Evolutionary conservation across 805 yeast genomes (phyloP).

Genomic region (Sugiyamaella chiloensis): DNA sequence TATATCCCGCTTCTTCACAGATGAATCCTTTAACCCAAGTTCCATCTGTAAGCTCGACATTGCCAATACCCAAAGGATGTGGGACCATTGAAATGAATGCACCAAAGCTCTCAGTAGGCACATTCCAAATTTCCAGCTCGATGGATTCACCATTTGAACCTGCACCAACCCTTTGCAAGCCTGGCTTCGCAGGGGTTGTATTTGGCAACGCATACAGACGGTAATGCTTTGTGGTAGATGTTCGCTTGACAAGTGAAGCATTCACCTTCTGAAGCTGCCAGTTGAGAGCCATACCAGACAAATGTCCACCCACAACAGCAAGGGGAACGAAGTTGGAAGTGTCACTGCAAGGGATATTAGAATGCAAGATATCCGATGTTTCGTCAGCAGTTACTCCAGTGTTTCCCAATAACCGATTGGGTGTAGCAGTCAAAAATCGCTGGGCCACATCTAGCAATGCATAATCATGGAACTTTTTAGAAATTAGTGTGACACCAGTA

Average conservation of each 20-base stretch:
- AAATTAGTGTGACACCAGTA: slow-evolving; percentile 82
- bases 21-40: slow-evolving; percentile 88
- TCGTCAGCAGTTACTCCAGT: slow-evolving; percentile 38
- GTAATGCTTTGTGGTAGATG: slow-evolving; percentile 70
- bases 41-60: slow-evolving; percentile 78
- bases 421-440: slow-evolving; percentile 50
- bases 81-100: slow-evolving; percentile 85
- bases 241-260: slow-evolving; percentile 64
- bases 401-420: slow-evolving; percentile 58
- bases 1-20: slow-evolving; percentile 88
- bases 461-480: slow-evolving; percentile 79
- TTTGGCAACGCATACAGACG: slow-evolving; percentile 79
- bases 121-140: slow-evolving; percentile 76
- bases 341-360: slow-evolving; percentile 44
- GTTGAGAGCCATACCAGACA: slow-evolving; percentile 81
- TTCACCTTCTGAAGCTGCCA: slow-evolving; percentile 89
- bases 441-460: slow-evolving; percentile 84
- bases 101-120: slow-evolving; percentile 78
- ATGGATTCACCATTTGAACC: slow-evolving; percentile 52
- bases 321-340: slow-evolving; percentile 50
- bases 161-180: slow-evolving; percentile 64
- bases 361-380: slow-evolving; percentile 44
- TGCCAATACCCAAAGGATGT: slow-evolving; percentile 91
- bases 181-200: slow-evolving; percentile 83
- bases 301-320: slow-evolving; percentile 97